Evolutionary conservation across 805 yeast genomes (phyloP), one percentile per base, ranked within the genome.

Genomic region (Myxozyma nipponensis): DNA sequence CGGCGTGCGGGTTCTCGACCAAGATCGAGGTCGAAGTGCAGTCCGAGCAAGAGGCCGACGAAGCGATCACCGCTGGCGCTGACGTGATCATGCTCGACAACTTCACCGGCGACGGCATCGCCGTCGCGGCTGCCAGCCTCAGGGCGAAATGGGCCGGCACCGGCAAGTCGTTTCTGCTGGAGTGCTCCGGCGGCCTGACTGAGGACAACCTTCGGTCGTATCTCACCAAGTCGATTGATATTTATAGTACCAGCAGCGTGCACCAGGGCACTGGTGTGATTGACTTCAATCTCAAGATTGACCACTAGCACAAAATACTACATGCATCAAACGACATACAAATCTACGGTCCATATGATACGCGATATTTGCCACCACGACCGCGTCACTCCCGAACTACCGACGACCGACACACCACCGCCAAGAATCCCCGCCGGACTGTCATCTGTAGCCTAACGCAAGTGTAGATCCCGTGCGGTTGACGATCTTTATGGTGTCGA

Each of bases 31-130:
- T 90, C 32, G 98, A 90, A 68, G 90, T 89, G 51, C 89, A 86
- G 66, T 72, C 77, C 50, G 95, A 86, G 65, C 79, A 70, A 3
- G 96, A 89, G 62, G 98, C 98, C 1, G 74, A 77, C 57, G 97
- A 91, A 66, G 98, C 98, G 23, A 91, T 91, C 61, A 79, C 73
- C 15, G 95, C 97, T 1, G 97, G 98, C 10, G 97, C 97, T 0
- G 98, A 90, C 67, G 86, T 91, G 19, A 83, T 91, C 54, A 90
- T 90, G 98, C 76, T 90, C 63, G 98, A 90, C 64, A 90, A 90
- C 66, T 91, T 91, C 67, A 65, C 74, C 3, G 86, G 88, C 1
- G 77, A 74, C 0, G 84, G 75, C 17, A 72, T 90, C 51, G 80
- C 77, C 54, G 58, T 64, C 0, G 91, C 84, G 18, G 95, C 96